Percentiles rank a stretch among this genome's conserved stretches.
These are phyloP conservation scores for Colletotrichum eleusines DNA, from an alignment of 2,329 filamentous ascomycete species.

Conservation along the genomic window DNA sequence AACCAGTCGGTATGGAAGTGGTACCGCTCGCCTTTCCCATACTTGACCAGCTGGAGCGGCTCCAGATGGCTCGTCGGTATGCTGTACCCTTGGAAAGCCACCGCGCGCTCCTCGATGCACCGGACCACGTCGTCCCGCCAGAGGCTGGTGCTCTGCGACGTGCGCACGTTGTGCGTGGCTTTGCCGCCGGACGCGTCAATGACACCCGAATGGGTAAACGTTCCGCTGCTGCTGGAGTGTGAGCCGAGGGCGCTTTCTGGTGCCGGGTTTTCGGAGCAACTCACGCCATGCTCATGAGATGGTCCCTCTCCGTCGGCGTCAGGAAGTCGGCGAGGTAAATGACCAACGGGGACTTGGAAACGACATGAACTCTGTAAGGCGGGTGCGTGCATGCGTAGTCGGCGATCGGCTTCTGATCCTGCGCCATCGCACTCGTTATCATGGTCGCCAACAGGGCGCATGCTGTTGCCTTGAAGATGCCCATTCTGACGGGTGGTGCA, in stretches of 20 bases:
- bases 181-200: constrained; percentile 51
- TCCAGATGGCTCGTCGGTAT: constrained; percentile 55
- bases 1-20: constrained; percentile 67
- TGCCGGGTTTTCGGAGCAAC: constrained; percentile 32
- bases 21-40: constrained; percentile 58
- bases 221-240: constrained; percentile 51
- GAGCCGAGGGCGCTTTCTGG: constrained; percentile 18
- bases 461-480: background rate
- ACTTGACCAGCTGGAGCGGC: constrained; percentile 62
- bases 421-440: background rate
- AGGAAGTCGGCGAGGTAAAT: constrained; percentile 63
- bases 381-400: constrained; percentile 47
- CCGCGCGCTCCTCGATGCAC: constrained; percentile 61
- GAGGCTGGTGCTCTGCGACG: constrained; percentile 60
- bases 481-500: background rate
- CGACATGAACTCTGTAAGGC: constrained; percentile 57
- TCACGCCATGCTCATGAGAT: constrained; percentile 59
- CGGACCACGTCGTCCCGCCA: constrained; percentile 57
- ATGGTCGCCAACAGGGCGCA: constrained; percentile 2
- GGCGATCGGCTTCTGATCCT: constrained; percentile 22
- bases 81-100: constrained; percentile 59
- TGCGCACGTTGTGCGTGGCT: constrained; percentile 54
- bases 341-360: constrained; percentile 62
- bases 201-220: constrained; percentile 59
- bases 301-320: constrained; percentile 54